Evolutionary conservation across 345 rosid species (phyloP).

Genomic region (Cardamine resedifolia): DNA sequence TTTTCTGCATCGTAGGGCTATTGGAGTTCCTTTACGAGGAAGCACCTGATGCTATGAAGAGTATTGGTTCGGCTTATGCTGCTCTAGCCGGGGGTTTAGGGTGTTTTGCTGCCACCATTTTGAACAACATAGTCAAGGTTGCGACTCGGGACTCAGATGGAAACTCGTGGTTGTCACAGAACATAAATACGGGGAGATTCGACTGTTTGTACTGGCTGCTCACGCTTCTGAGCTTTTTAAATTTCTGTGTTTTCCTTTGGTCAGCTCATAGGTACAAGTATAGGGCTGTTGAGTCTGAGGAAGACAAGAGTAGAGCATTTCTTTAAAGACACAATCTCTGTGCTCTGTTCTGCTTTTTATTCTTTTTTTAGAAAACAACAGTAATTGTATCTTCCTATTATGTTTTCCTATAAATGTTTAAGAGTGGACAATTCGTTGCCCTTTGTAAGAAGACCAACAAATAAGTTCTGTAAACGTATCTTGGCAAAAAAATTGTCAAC

Average conservation of each 20-base stretch:
- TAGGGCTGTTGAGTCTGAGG: constrained; percentile 45
- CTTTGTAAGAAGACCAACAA: not conserved
- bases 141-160: constrained; percentile 49
- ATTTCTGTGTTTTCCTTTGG: constrained; percentile 65
- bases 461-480: constrained; percentile 8
- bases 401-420: not conserved
- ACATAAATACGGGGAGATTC: constrained; percentile 74
- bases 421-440: not conserved
- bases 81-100: constrained; percentile 88
- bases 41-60: constrained; percentile 97
- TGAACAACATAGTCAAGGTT: constrained; percentile 75
- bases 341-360: constrained; percentile 1
- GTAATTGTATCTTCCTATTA: constrained; percentile 13
- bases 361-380: not conserved
- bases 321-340: constrained; percentile 6
- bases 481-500: constrained; percentile 10
- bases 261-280: constrained; percentile 65
- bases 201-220: constrained; percentile 85
- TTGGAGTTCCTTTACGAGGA: constrained; percentile 86
- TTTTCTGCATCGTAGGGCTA: constrained; percentile 77
- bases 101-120: constrained; percentile 69
- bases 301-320: constrained; percentile 23
- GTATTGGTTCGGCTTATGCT: constrained; percentile 92
- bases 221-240: constrained; percentile 56
- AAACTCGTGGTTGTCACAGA: constrained; percentile 78